Conservation (phyloP, 2,329 filamentous ascomycete genomes). For the Coniochaeta sp. region DNA sequence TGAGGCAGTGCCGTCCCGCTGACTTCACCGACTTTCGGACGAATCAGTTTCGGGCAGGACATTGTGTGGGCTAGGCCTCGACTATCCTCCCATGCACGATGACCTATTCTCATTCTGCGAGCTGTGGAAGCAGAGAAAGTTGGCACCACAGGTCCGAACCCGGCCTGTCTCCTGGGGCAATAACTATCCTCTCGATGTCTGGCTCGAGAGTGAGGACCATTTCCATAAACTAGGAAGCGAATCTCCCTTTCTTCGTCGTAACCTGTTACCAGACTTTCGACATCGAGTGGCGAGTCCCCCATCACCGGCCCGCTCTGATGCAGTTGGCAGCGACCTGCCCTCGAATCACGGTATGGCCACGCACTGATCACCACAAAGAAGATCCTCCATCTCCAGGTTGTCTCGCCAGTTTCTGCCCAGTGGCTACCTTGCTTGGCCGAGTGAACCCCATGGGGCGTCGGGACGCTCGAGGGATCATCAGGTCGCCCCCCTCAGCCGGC, state of each 20-base stretch:
- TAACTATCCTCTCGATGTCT: too few species aligned
- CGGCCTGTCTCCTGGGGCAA: not conserved
- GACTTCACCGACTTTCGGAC: not conserved
- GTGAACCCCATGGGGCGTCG: not conserved
- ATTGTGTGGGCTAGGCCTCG: slow-evolving; percentile 2
- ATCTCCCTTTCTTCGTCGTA: not conserved
- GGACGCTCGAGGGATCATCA: not conserved
- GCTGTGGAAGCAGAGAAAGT: not conserved
- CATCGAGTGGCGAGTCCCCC: too few species aligned
- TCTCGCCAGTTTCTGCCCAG: too few species aligned
- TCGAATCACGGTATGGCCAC: too few species aligned
- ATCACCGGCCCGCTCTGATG: too few species aligned
- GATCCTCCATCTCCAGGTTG: too few species aligned
- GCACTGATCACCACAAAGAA: too few species aligned
- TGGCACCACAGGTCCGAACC: not conserved
- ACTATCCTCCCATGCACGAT: slow-evolving; percentile 7
- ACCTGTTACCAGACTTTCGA: too few species aligned
- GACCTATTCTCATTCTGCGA: slow-evolving; percentile 1
- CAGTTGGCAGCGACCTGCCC: too few species aligned
- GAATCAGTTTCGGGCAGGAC: not conserved
- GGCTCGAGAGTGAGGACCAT: too few species aligned
- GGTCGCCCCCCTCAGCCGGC: not conserved
- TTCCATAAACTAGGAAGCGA: not conserved
- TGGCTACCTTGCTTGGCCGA: not conserved
- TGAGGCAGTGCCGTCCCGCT: not conserved